These are phyloP conservation scores for Diversispora epigaea DNA, from an alignment of 192 early-diverging fungal genomes.

Conservation along the genomic window DNA sequence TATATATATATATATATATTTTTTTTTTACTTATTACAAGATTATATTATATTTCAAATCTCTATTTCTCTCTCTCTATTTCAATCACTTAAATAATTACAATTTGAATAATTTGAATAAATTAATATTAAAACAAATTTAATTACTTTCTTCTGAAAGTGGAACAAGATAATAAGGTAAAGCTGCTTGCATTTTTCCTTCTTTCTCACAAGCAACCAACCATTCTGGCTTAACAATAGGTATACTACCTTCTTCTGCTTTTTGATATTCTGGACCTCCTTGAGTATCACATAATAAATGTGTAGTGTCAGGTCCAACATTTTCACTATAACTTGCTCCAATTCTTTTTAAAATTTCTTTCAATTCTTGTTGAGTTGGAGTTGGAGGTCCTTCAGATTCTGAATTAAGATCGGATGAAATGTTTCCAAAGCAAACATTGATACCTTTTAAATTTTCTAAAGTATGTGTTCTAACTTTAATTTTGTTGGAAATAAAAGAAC, in stretches of 20 bases:
- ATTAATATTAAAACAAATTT: neutral
- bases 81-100: too few relatives aligned
- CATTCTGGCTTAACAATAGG: conserved; percentile 96
- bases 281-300: conserved; percentile 87
- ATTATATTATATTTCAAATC: too few relatives aligned
- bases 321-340: conserved; percentile 84
- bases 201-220: conserved; percentile 86
- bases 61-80: too few relatives aligned
- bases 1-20: too few relatives aligned
- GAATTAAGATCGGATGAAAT: conserved; percentile 66
- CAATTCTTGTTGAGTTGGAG: conserved; percentile 68
- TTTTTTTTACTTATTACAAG: too few relatives aligned
- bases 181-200: conserved; percentile 83
- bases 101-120: neutral
- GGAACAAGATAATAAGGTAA: conserved; percentile 57
- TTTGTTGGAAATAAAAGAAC: conserved; percentile 74
- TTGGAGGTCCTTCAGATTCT: neutral
- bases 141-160: conserved; percentile 8
- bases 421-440: conserved; percentile 91
- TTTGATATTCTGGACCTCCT: conserved; percentile 83
- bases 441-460: conserved; percentile 97
- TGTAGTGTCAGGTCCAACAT: conserved; percentile 84
- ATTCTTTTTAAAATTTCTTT: conserved; percentile 76
- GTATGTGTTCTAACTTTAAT: conserved; percentile 81
- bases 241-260: conserved; percentile 85